Percentiles rank a stretch among this genome's conserved stretches.
phyloP scores from a whole-genome alignment of 1,284 basidiomycete genomes.

The Cronartium quercuum region DNA sequence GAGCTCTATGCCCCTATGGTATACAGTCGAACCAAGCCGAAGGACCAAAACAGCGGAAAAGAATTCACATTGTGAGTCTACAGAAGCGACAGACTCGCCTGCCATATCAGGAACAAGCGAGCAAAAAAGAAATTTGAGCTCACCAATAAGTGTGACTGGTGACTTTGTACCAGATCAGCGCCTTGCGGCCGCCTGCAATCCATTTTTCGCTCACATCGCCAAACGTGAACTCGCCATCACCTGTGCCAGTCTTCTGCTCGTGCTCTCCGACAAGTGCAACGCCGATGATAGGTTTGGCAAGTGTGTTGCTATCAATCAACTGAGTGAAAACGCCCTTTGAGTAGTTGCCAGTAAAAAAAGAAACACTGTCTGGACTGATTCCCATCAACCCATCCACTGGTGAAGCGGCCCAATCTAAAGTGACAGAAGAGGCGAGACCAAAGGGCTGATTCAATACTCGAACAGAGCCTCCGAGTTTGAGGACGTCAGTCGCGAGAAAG shows the following conservation, averaged over 20 bases:
- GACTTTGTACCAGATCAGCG: constrained; percentile 26
- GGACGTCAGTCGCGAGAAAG: neutral
- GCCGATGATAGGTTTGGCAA: constrained; percentile 24
- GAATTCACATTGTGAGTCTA: neutral
- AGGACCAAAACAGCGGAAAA: neutral
- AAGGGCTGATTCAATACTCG: neutral
- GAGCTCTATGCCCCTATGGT: constrained; percentile 7
- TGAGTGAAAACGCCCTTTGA: constrained; percentile 24
- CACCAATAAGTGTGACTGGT: constrained; percentile 36
- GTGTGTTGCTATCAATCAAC: neutral
- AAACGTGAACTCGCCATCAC: constrained; percentile 24
- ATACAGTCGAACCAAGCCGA: too few species aligned
- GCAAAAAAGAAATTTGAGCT: too few species aligned
- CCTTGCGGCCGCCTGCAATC: constrained; percentile 7
- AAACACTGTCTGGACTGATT: constrained; percentile 11
- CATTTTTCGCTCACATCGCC: constrained; percentile 12
- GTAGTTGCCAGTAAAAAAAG: constrained; percentile 8
- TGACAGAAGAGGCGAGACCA: constrained; percentile 27
- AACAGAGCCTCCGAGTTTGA: neutral
- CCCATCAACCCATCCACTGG: constrained; percentile 26
- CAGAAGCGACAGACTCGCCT: neutral
- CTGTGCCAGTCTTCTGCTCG: neutral
- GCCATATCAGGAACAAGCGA: too few species aligned
- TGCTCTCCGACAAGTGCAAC: constrained; percentile 21
- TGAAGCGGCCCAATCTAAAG: constrained; percentile 11